phyloP scores from a whole-genome alignment of 441 rosid species.

The Cnidoscolus chayamansa region DNA sequence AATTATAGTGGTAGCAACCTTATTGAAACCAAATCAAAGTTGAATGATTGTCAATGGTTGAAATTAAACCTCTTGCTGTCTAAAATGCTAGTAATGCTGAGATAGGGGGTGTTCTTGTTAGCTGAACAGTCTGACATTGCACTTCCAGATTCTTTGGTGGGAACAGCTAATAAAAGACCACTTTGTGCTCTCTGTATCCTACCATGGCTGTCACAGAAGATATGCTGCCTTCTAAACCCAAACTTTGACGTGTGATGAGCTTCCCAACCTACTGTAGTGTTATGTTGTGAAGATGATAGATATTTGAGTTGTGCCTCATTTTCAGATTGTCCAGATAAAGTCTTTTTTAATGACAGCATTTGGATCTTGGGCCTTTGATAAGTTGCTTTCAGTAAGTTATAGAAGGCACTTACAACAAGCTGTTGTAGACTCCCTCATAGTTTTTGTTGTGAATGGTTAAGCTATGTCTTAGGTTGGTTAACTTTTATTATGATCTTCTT shows the following conservation, averaged over 20 bases:
- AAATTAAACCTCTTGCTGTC: neutral
- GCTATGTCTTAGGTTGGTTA: neutral
- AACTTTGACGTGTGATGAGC: neutral
- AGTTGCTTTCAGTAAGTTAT: neutral
- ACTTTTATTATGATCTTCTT: no score
- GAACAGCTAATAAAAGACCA: neutral
- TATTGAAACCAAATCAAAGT: neutral
- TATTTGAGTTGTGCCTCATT: no score
- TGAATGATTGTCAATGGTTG: neutral
- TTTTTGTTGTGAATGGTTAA: neutral
- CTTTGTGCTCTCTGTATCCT: neutral
- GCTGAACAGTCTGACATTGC: no score
- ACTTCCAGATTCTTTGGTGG: neutral
- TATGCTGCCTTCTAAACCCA: neutral
- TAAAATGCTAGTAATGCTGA: neutral
- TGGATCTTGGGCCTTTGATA: neutral
- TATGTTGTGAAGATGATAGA: neutral
- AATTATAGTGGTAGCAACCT: no score
- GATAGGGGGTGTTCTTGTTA: no score
- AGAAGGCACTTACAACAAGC: neutral
- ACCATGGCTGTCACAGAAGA: neutral
- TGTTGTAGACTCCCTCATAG: neutral
- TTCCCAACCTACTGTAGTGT: no score
- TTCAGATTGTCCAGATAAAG: neutral
- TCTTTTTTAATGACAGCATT: neutral